Percentiles rank a stretch among this genome's conserved stretches.
Evolutionary conservation across 768 basidiomycete genomes (phyloP).

Genomic region (Phaeolepiota aurea): DNA sequence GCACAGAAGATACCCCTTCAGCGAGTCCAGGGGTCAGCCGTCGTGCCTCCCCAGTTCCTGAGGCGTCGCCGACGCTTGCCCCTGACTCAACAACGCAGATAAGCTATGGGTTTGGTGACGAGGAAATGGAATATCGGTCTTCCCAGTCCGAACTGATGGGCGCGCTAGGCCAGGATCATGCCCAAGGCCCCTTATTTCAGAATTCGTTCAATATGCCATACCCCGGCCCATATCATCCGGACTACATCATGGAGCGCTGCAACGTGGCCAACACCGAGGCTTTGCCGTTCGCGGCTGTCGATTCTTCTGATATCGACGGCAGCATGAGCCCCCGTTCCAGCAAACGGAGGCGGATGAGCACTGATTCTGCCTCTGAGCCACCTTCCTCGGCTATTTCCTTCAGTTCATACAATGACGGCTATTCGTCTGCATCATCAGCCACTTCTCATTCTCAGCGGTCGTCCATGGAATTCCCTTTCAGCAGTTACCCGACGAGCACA

Average conservation of each 20-base stretch:
- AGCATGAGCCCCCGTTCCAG: conserved; percentile 37
- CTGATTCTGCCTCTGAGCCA: conserved; percentile 40
- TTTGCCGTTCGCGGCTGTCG: conserved; percentile 43
- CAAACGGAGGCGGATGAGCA: conserved; percentile 72
- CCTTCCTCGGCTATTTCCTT: conserved; percentile 59
- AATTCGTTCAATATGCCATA: conserved; percentile 35
- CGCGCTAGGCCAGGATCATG: conserved; percentile 28
- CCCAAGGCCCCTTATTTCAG: conserved; percentile 16
- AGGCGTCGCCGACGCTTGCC: conserved; percentile 57
- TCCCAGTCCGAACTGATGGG: conserved; percentile 45
- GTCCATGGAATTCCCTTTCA: conserved; percentile 65
- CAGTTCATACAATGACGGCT: conserved; percentile 53
- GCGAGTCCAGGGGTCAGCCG: conserved; percentile 69
- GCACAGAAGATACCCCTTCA: conserved; percentile 60
- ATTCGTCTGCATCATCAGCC: conserved; percentile 47
- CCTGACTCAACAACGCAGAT: conserved; percentile 63
- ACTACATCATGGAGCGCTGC: conserved; percentile 53
- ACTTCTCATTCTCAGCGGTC: conserved; percentile 50
- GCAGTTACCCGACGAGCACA: conserved; percentile 31
- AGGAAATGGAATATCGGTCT: conserved; percentile 32
- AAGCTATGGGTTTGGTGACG: conserved; percentile 34
- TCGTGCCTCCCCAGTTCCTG: conserved; percentile 59
- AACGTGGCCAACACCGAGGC: conserved; percentile 33
- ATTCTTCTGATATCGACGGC: conserved; percentile 35
- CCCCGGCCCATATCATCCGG: conserved; percentile 72